Evolutionary conservation across 169 alveolate genomes (phyloP), one percentile per base, ranked within the genome.

Genomic region (Babesia microti): DNA sequence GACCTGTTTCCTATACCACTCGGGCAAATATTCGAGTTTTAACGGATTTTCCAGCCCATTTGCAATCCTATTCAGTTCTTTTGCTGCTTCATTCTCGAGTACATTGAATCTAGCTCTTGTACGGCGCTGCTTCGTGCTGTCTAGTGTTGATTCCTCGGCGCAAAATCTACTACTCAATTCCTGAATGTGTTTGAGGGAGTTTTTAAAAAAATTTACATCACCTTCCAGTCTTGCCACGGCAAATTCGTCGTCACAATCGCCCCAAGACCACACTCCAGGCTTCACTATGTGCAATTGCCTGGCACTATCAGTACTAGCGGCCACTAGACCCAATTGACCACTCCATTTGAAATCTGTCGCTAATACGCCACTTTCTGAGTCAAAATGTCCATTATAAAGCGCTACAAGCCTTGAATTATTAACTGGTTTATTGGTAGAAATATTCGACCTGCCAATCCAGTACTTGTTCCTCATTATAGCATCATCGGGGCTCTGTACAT

Each of bases 191-290:
- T 52, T 61, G 34, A 43, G 43, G 7, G 53, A 36, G 22, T 45
- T 35, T 7, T 12, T 6, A 33, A 53, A 60, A 60, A 63, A 63
- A 4, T 26, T 26, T 1, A 4, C 33, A 39, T 63, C 45, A 15
- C 54, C 52, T 14, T 24, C 32, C 33, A 43, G 32, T 12, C 75
- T 34, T 12, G 75, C 75, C 40, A 55, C 27, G 32, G 68, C 51
- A 21, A 63, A 21, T 35, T 40, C 57, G 26, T 63, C 75, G 41
- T 63, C 75, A 19, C 41, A 53, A 35, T 40, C 68, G 11, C 59
- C 45, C 75, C 75, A 63, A 14, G 68, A 44, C 75, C 75, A 63
- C 0, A 63, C 34, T 11, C 75, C 75, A 18, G 75, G 75, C 49
- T 54, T 54, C 41, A 53, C 51, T 27, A 47, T 32, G 40, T 63